phyloP scores from a whole-genome alignment of 129 eudicot genomes.

The Flaveria trinervia region DNA sequence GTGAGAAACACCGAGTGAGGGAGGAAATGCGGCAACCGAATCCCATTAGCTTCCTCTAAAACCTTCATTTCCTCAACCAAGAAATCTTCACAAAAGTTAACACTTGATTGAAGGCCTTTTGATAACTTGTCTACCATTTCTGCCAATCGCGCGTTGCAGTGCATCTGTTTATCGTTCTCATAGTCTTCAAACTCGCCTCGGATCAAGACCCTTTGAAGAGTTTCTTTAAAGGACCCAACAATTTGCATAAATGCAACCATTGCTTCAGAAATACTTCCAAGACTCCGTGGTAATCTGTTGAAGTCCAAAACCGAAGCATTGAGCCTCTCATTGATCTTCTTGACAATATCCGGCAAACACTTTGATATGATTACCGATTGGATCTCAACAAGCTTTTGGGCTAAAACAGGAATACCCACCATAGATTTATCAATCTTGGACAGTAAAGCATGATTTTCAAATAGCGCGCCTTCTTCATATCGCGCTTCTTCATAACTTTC shows the following conservation, averaged over 20 bases:
- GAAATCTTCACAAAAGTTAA: slow-evolving; percentile 17
- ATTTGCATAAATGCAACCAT: slow-evolving; percentile 40
- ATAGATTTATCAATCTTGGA: slow-evolving; percentile 33
- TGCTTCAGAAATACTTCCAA: slow-evolving; percentile 39
- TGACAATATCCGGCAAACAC: slow-evolving; percentile 32
- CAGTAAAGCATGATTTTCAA: slow-evolving; percentile 27
- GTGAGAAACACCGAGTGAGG: slow-evolving; percentile 34
- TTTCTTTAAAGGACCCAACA: slow-evolving; percentile 37
- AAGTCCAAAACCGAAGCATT: slow-evolving; percentile 29
- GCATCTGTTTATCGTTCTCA: slow-evolving; percentile 27
- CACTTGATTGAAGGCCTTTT: slow-evolving; percentile 8
- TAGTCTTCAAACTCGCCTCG: slow-evolving; percentile 20
- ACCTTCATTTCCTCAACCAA: slow-evolving; percentile 40
- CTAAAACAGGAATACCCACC: slow-evolving; percentile 34
- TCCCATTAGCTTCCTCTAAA: slow-evolving; percentile 42
- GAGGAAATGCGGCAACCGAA: slow-evolving; percentile 33
- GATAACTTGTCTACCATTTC: slow-evolving; percentile 31
- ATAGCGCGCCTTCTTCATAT: slow-evolving; percentile 15
- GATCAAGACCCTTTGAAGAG: slow-evolving; percentile 39
- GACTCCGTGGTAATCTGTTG: slow-evolving; percentile 35
- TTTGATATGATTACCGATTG: slow-evolving; percentile 26
- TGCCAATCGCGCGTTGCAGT: slow-evolving; percentile 27
- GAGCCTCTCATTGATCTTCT: slow-evolving; percentile 37
- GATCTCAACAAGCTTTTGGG: slow-evolving; percentile 18
- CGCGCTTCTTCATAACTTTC: slow-evolving; percentile 36